Percentiles rank a stretch among this genome's conserved stretches.
Conservation (phyloP, 352 stramenopile species). For the Elongisporangium anandrum region DNA sequence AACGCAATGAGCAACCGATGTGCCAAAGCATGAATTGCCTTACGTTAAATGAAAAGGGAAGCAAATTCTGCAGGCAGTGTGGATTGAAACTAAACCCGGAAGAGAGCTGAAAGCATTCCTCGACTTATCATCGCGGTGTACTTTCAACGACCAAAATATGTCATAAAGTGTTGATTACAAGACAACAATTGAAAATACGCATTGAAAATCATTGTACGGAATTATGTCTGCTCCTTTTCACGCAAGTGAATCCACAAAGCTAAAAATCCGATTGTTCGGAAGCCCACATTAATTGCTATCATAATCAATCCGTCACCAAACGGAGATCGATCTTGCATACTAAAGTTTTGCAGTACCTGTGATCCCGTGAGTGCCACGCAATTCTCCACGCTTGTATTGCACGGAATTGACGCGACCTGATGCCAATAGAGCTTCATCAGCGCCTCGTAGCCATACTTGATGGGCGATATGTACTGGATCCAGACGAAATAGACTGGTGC, state of each 20-base stretch:
- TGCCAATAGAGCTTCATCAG: conserved; percentile 51
- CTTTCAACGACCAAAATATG: too few relatives aligned
- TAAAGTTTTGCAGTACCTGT: conserved; percentile 29
- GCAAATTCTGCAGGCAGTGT: too few relatives aligned
- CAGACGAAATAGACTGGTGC: conserved; percentile 38
- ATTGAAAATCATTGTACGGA: too few relatives aligned
- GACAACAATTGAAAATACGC: too few relatives aligned
- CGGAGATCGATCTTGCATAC: conserved; percentile 11
- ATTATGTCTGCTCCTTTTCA: conserved; percentile 2
- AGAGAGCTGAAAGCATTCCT: too few relatives aligned
- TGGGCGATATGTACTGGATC: conserved; percentile 39
- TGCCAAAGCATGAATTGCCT: too few relatives aligned
- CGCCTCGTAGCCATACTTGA: conserved; percentile 44
- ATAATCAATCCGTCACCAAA: conserved; percentile 17
- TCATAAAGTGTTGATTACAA: too few relatives aligned
- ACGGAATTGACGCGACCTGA: conserved; percentile 26
- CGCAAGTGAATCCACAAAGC: conserved; percentile 15
- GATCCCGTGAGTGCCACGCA: conserved; percentile 20
- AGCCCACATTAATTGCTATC: conserved; percentile 18
- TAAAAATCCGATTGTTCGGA: conserved; percentile 21
- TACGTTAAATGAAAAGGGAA: too few relatives aligned
- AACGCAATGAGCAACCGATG: too few relatives aligned
- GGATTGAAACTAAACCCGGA: too few relatives aligned
- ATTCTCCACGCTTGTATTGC: conserved; percentile 12
- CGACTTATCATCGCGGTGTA: too few relatives aligned